Conservation (phyloP, 352 stramenopile genomes). For the Phytophthora ramorum region DNA sequence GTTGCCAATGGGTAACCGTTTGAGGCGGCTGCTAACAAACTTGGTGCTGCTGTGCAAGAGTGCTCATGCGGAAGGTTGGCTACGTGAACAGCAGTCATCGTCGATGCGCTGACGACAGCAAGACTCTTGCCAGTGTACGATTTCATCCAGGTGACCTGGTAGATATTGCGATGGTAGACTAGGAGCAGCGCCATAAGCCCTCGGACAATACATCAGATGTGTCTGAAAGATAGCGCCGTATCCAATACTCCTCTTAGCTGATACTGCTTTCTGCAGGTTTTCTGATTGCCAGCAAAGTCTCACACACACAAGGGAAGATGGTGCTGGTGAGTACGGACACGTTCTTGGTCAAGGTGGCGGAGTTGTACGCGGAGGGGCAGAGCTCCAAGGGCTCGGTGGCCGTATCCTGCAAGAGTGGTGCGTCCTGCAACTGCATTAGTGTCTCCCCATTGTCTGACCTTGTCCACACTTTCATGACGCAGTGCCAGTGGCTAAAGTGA, state of each 20-base stretch:
- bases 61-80: slow-evolving; percentile 66
- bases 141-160: slow-evolving; percentile 74
- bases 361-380: slow-evolving; percentile 55
- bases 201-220: slow-evolving; percentile 10
- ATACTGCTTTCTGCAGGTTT: slow-evolving; percentile 27
- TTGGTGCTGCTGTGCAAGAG: slow-evolving; percentile 32
- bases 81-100: slow-evolving; percentile 63
- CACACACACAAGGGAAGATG: slow-evolving; percentile 29
- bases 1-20: background rate
- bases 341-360: slow-evolving; percentile 69
- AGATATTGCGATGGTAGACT: slow-evolving; percentile 68
- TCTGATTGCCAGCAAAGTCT: slow-evolving; percentile 5
- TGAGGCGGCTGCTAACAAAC: slow-evolving; percentile 10
- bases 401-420: slow-evolving; percentile 76
- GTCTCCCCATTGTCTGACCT: slow-evolving; percentile 4
- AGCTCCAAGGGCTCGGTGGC: slow-evolving; percentile 58
- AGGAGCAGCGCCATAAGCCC: slow-evolving; percentile 7
- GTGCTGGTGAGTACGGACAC: slow-evolving; percentile 66
- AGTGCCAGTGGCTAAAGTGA: slow-evolving; percentile 50
- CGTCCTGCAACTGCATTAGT: slow-evolving; percentile 11
- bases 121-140: slow-evolving; percentile 66
- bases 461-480: slow-evolving; percentile 4
- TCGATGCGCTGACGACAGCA: slow-evolving; percentile 62
- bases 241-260: background rate
- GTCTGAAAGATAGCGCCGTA: slow-evolving; percentile 24